Evolutionary conservation across 2,329 filamentous ascomycete genomes (phyloP), one percentile per base, ranked within the genome.

Genomic region (Tolypocladium ophioglossoides): DNA sequence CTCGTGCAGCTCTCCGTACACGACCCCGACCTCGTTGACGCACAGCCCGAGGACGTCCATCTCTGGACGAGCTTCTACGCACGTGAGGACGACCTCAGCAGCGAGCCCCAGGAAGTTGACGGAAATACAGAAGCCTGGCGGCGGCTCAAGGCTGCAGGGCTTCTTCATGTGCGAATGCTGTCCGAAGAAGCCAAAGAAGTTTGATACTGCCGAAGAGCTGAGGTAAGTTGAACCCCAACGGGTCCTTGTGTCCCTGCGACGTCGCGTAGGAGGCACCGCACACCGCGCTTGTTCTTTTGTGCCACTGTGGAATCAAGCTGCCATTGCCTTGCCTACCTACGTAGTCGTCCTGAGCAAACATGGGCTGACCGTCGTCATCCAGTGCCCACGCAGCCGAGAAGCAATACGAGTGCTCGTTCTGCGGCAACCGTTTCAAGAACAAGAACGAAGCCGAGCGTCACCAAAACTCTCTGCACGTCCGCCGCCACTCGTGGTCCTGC

Each of bases 391-490:
- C 94, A 70, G 85, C 89, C 66, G 94, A 97, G 71, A 97, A 97
- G 71, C 92, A 97, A 71, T 97, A 96, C 69, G 89, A 89, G 58
- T 97, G 92, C 70, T 80, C 84, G 32, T 97, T 89, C 68, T 97
- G 92, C 69, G 87, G 87, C 44, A 96, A 96, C 68, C 85, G 92
- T 12, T 97, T 97, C 77, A 97, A 97, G 73, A 97, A 97, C 74
- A 97, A 97, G 73, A 97, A 97, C 64, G 94, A 97, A 73, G 91
- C 91, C 2, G 92, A 97, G 70, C 84, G 94, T 35, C 92, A 97
- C 68, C 91, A 96, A 66, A 97, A 96, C 65, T 96, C 91, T 16
- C 81, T 97, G 12, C 92, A 97, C 69, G 80, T 97, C 10, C 84
- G 92, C 37, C 85, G 87, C 27, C 91, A 97, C 72, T 96, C 91